Evolutionary conservation across 495 filamentous ascomycete genomes (phyloP).

Genomic region (Annulohypoxylon bovei): DNA sequence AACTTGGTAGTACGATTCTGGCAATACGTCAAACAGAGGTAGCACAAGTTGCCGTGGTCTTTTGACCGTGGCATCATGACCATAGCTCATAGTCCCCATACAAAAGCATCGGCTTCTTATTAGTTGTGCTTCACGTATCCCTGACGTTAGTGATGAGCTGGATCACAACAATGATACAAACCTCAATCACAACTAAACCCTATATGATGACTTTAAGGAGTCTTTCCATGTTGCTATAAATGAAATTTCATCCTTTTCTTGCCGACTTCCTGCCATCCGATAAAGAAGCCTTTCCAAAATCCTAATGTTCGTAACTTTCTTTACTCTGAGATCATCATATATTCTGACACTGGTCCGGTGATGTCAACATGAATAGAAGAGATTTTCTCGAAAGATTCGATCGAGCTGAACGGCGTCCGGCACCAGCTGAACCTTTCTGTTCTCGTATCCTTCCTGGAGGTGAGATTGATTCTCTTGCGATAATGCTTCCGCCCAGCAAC

Average conservation of each 20-base stretch:
- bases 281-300: background rate
- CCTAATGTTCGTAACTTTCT: background rate
- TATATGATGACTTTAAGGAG: background rate
- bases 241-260: background rate
- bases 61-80: conserved; percentile 2
- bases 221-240: background rate
- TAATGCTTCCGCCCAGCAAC: too few species aligned
- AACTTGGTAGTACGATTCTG: conserved; percentile 2
- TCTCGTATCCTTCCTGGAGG: too few species aligned
- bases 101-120: background rate
- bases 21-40: background rate
- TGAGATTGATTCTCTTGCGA: too few species aligned
- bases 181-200: background rate
- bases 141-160: background rate
- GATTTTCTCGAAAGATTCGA: background rate
- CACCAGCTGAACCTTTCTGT: too few species aligned
- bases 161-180: background rate
- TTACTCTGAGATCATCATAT: background rate
- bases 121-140: background rate
- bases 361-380: background rate
- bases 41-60: conserved; percentile 8
- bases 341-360: background rate
- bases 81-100: background rate
- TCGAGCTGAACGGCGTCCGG: background rate
- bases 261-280: background rate